phyloP scores from a whole-genome alignment of 176 grass and related monocot species.

The Urochloa ruziziensis region DNA sequence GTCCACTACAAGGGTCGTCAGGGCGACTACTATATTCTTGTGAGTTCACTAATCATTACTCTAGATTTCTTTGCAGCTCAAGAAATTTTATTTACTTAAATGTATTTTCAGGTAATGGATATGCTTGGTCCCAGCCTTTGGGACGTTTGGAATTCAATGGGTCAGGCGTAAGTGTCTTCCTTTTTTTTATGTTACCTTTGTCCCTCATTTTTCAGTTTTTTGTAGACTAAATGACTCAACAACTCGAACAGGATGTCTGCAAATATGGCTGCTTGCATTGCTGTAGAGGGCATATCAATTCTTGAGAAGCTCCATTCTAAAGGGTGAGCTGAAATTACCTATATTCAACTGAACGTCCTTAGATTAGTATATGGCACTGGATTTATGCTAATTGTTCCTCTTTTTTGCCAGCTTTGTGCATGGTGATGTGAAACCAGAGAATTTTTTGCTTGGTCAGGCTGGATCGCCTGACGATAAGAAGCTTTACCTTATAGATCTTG shows the following conservation, averaged over 20 bases:
- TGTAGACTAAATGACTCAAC: conserved; percentile 18
- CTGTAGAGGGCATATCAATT: conserved; percentile 89
- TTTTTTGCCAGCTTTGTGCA: conserved; percentile 83
- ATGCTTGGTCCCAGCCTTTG: conserved; percentile 97
- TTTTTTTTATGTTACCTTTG: conserved; percentile 27
- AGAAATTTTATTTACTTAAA: conserved; percentile 5
- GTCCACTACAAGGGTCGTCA: conserved; percentile 92
- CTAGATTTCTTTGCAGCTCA: conserved; percentile 20
- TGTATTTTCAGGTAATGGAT: conserved; percentile 80
- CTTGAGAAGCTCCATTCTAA: conserved; percentile 89
- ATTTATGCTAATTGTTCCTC: conserved; percentile 7
- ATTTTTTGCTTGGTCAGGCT: conserved; percentile 94
- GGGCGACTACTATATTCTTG: conserved; percentile 84
- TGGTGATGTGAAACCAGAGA: conserved; percentile 99
- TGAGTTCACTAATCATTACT: conserved; percentile 45
- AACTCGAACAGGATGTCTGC: conserved; percentile 69
- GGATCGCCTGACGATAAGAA: conserved; percentile 89
- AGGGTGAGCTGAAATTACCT: conserved; percentile 50
- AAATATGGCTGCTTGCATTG: conserved; percentile 89
- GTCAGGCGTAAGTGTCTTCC: conserved; percentile 62
- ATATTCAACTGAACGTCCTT: not conserved
- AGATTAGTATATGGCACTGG: not conserved
- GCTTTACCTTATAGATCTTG: conserved; percentile 96
- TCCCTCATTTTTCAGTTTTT: not conserved
- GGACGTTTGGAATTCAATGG: conserved; percentile 93